Conservation (phyloP, 805 yeast species). For the Candida rishiriensis region DNA sequence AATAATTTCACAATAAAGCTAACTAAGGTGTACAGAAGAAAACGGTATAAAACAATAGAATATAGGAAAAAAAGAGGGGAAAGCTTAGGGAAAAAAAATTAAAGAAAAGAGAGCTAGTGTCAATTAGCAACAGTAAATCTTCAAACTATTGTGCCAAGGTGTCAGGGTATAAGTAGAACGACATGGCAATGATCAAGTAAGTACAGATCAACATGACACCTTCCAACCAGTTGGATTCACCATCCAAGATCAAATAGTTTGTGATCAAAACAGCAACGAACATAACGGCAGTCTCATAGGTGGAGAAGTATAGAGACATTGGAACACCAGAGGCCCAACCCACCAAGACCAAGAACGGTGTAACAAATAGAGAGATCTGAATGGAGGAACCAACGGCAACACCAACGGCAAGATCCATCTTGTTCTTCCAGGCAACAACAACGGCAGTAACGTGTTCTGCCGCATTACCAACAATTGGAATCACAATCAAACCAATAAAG, state of each 20-base stretch:
- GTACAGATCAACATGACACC: slow-evolving; percentile 90
- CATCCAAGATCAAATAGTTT: slow-evolving; percentile 84
- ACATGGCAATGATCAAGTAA: slow-evolving; percentile 80
- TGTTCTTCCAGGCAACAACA: slow-evolving; percentile 89
- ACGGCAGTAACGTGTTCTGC: slow-evolving; percentile 98
- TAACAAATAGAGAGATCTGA: slow-evolving; percentile 91
- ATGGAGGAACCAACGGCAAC: slow-evolving; percentile 95
- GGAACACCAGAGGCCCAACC: slow-evolving; percentile 94
- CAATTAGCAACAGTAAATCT: neutral
- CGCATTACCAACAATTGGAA: slow-evolving; percentile 97
- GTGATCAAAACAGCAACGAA: slow-evolving; percentile 87
- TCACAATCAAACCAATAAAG: slow-evolving; percentile 86
- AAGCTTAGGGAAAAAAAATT: neutral
- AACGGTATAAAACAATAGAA: neutral
- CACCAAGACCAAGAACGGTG: slow-evolving; percentile 88
- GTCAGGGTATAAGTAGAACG: slow-evolving; percentile 87
- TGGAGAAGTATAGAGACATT: slow-evolving; percentile 87
- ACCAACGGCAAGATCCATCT: slow-evolving; percentile 96
- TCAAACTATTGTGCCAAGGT: slow-evolving; percentile 18
- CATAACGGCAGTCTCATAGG: slow-evolving; percentile 89
- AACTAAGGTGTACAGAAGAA: neutral
- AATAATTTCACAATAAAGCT: neutral
- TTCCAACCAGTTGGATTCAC: slow-evolving; percentile 95
- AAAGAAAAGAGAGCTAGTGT: neutral
- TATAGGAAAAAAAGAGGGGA: neutral